Percentiles rank a stretch among this genome's conserved stretches.
These are phyloP conservation scores for Aspergillus calidoustus DNA, from an alignment of 2,329 filamentous ascomycete genomes.

Conservation along the genomic window DNA sequence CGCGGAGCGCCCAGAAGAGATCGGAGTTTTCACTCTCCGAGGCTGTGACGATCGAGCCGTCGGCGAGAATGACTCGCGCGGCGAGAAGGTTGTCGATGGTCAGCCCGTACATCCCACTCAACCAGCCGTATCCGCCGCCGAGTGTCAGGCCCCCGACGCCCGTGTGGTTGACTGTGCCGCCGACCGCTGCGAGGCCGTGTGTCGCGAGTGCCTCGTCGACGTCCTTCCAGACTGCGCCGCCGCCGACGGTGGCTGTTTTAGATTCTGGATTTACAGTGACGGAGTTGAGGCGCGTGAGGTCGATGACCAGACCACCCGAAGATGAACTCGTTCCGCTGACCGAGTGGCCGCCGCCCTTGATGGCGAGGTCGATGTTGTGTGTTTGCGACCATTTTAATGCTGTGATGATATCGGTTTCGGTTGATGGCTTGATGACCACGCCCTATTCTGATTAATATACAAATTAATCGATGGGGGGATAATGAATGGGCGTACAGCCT, in stretches of 20 bases:
- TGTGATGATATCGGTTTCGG: constrained; percentile 10
- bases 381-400: constrained; percentile 44
- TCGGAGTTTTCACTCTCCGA: constrained; percentile 51
- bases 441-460: constrained; percentile 12
- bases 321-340: constrained; percentile 57
- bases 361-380: constrained; percentile 55
- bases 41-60: constrained; percentile 39
- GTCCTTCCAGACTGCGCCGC: constrained; percentile 60
- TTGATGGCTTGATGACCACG: constrained; percentile 20
- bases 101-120: constrained; percentile 59
- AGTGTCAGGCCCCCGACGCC: constrained; percentile 64
- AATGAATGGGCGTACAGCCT: constrained; percentile 27
- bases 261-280: constrained; percentile 54
- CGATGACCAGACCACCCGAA: constrained; percentile 59
- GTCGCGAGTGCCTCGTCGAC: constrained; percentile 52
- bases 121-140: constrained; percentile 62
- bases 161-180: constrained; percentile 64
- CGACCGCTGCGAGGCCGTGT: constrained; percentile 61
- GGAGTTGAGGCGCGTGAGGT: constrained; percentile 56
- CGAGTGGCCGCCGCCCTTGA: constrained; percentile 62
- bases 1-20: constrained; percentile 53
- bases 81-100: constrained; percentile 53
- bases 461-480: background rate
- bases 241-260: constrained; percentile 55
- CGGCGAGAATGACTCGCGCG: constrained; percentile 43